Evolutionary conservation across 2,329 filamentous ascomycete species (phyloP).

Genomic region (Pseudogymnoascus sp.): DNA sequence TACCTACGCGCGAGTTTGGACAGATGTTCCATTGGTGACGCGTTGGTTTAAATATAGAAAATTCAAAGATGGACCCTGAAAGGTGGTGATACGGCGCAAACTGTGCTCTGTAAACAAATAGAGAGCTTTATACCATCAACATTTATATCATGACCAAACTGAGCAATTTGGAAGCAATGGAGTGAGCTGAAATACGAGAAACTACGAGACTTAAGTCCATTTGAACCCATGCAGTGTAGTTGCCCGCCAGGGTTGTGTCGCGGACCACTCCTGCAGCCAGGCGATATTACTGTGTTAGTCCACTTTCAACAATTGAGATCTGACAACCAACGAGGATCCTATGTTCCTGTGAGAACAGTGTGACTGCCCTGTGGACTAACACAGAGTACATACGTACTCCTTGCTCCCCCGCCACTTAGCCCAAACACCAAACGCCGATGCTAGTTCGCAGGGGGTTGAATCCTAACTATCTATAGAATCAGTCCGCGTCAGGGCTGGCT

Average conservation of each 20-base stretch:
- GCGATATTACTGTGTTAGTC: neutral
- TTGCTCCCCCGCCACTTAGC: neutral
- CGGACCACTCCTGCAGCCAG: neutral
- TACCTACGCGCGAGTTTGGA: neutral
- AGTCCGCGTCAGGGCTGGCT: conserved; percentile 3
- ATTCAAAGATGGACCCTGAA: conserved; percentile 1
- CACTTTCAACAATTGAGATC: conserved; percentile 3
- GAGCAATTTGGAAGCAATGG: neutral
- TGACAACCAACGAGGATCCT: conserved; percentile 7
- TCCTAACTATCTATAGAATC: conserved; percentile 6
- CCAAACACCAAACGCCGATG: conserved; percentile 6
- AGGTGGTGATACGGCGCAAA: neutral
- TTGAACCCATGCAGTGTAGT: neutral
- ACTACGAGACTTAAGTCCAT: neutral
- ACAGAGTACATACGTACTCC: neutral
- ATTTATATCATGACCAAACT: neutral
- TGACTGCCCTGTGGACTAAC: neutral
- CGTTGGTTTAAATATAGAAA: conserved; percentile 2
- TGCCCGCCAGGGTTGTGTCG: neutral
- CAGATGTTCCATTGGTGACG: neutral
- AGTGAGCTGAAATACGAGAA: neutral
- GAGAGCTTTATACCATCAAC: neutral
- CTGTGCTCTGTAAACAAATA: neutral
- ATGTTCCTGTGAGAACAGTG: neutral
- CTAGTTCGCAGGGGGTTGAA: neutral